Base-by-base conservation (phyloP, 345 rosid species). In the Pistacia atlantica region DNA sequence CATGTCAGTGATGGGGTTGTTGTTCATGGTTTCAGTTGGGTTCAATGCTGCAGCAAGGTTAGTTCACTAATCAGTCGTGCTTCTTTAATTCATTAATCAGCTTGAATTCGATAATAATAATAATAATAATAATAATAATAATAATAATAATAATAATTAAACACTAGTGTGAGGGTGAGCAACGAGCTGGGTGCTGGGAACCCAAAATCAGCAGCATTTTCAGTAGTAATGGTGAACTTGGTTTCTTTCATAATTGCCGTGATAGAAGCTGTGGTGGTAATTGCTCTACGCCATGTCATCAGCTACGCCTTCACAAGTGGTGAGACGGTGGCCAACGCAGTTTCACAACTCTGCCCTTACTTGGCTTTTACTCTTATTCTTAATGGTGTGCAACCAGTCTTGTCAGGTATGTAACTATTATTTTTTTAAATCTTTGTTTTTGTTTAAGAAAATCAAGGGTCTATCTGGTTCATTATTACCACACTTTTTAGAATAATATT, bases 11-110 rank as follows among this genome's bases (percentile, higher is more conserved):
- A 60, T 67, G 10, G 93, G 92, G 17, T 45, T 88, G 70, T 20
- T 88, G 58, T 90, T 91, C 74, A 94, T 90, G 93, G 88, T 94
- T n/a, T 88, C 98, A 0, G 88, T 90, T 16, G 98, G 98, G 18
- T 94, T 94, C 84, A 94, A 92, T 65, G 97, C 98, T 5, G 97
- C 97, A 64, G 97, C 89, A 67, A 92, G 98, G 97, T 92, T 83
- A 35, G 81, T 76, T 57, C 46, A 37, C 48, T 20, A 1, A 0
- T 8, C 3, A 0, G 3, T 31, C 31, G 3, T 51, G 38, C 28
- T 60, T 60, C 13, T 0, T 18, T 11, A 7, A 8, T 3, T 18
- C 0, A 11, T 22, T 1, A 65, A 65, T 64, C 35, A 14, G 14
- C 33, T 13, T 25, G 54, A 3, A 58, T 65, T 38, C 11, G 22